Percentiles rank a stretch among this genome's conserved stretches.
phyloP scores from a whole-genome alignment of 192 early-diverging fungal species.

The Chytriomyces sp. region DNA sequence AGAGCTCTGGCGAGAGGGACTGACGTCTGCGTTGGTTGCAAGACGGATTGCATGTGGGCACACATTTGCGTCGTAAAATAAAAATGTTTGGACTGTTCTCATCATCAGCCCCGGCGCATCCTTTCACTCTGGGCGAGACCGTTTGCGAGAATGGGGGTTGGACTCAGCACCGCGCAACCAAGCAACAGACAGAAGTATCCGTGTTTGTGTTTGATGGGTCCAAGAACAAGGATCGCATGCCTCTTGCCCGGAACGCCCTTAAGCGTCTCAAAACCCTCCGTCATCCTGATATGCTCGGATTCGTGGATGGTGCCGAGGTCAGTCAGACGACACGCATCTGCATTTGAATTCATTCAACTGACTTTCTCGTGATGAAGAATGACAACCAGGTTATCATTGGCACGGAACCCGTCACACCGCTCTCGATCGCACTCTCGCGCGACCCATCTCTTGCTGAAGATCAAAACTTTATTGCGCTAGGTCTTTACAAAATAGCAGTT shows the following conservation, averaged over 20 bases:
- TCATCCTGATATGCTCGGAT: constrained; percentile 85
- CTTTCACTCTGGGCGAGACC: constrained; percentile 18
- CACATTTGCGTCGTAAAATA: background rate
- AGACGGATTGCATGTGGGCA: too few relatives aligned
- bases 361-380: constrained; percentile 50
- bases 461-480: constrained; percentile 73
- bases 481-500: constrained; percentile 88
- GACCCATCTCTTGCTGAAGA: constrained; percentile 55
- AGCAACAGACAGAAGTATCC: constrained; percentile 49
- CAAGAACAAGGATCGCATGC: constrained; percentile 69
- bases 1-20: too few relatives aligned
- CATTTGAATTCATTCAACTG: background rate
- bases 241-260: constrained; percentile 86
- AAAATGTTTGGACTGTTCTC: background rate
- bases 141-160: background rate
- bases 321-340: background rate
- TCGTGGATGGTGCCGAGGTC: constrained; percentile 89
- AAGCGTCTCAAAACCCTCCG: constrained; percentile 86
- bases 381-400: constrained; percentile 84
- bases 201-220: constrained; percentile 84
- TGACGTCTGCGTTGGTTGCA: too few relatives aligned
- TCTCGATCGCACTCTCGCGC: constrained; percentile 54
- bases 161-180: constrained; percentile 59
- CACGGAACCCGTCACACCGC: constrained; percentile 81
- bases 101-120: constrained; percentile 14